Conservation (phyloP, 2,329 filamentous ascomycete species). For the Diaporthe australafricana region DNA sequence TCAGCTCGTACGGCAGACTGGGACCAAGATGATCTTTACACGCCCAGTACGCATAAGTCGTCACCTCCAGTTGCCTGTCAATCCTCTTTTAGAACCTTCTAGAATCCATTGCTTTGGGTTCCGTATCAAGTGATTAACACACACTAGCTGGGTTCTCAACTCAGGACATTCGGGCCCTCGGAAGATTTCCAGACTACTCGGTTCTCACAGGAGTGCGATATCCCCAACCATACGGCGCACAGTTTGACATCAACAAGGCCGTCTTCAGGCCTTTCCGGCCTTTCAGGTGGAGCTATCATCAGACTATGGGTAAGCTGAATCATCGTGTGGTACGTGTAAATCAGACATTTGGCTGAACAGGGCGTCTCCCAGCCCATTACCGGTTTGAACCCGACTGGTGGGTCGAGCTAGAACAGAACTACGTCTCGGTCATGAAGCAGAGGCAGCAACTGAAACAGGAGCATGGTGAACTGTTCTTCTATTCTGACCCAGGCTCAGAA, state of each 20-base stretch:
- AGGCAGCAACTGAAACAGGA: constrained; percentile 73
- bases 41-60: too few relatives aligned
- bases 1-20: constrained; percentile 37
- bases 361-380: constrained; percentile 68
- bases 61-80: too few relatives aligned
- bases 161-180: constrained; percentile 75
- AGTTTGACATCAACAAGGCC: constrained; percentile 78
- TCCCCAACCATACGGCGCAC: constrained; percentile 67
- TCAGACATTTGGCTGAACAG: neutral
- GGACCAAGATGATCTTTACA: constrained; percentile 39
- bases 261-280: constrained; percentile 81
- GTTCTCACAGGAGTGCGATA: constrained; percentile 79
- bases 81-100: too few relatives aligned
- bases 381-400: constrained; percentile 88
- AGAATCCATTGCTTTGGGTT: too few relatives aligned
- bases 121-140: too few relatives aligned
- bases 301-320: constrained; percentile 83
- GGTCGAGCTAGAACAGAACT: constrained; percentile 86
- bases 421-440: constrained; percentile 74
- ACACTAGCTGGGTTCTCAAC: constrained; percentile 78
- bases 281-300: constrained; percentile 86
- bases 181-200: constrained; percentile 84
- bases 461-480: constrained; percentile 73
- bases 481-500: constrained; percentile 79
- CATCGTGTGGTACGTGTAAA: too few relatives aligned